These are phyloP conservation scores for Colletotrichum simmondsii DNA, from an alignment of 2,329 filamentous ascomycete species.

Conservation along the genomic window DNA sequence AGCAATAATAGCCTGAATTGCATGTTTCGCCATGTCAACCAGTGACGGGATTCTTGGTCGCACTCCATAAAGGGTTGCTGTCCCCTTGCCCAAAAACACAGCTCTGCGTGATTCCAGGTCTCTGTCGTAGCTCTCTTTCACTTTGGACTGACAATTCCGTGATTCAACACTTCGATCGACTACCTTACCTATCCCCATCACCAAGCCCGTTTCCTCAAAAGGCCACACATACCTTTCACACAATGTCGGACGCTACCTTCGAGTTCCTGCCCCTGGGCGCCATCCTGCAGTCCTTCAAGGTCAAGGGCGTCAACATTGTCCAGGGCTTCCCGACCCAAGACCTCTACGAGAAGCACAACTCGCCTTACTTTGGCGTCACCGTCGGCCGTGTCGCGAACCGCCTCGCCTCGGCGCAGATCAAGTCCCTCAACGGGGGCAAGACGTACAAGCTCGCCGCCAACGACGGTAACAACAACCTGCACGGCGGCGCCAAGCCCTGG, in stretches of 20 bases:
- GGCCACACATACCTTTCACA: background rate
- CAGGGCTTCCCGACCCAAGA: constrained; percentile 83
- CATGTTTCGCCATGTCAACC: constrained; percentile 6
- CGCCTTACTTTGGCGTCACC: constrained; percentile 89
- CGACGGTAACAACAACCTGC: constrained; percentile 80
- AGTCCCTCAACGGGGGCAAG: constrained; percentile 74
- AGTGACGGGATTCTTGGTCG: background rate
- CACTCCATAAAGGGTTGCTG: background rate
- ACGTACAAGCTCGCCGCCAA: constrained; percentile 79
- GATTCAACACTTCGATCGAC: background rate
- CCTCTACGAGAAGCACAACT: constrained; percentile 80
- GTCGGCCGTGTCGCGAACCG: constrained; percentile 90
- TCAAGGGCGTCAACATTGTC: constrained; percentile 87
- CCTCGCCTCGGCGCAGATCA: constrained; percentile 76
- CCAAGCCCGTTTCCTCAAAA: background rate
- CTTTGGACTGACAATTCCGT: background rate
- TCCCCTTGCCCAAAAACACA: background rate
- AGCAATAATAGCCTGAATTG: constrained; percentile 33
- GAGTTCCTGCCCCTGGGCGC: constrained; percentile 80
- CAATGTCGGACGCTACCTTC: constrained; percentile 62
- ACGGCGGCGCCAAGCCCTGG: constrained; percentile 82
- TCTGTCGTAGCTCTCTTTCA: background rate
- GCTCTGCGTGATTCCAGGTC: background rate
- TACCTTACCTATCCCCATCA: background rate
- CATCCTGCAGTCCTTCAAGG: constrained; percentile 82